Evolutionary conservation across 345 rosid species (phyloP), one percentile per base, ranked within the genome.

Genomic region (Eucalyptus sp.): DNA sequence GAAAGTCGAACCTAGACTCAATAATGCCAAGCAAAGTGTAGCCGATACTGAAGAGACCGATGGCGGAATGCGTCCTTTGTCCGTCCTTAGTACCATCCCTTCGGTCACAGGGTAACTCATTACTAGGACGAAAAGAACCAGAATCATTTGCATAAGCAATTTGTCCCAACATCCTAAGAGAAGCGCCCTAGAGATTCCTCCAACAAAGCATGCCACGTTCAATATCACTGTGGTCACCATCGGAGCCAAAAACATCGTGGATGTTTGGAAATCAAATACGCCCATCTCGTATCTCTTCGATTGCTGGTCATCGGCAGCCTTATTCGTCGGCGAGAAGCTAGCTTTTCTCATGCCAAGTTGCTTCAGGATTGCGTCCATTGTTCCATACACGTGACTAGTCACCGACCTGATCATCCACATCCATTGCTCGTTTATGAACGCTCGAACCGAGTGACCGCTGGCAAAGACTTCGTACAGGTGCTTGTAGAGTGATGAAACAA

Each of bases 321-420:
- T 93, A 44, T 91, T 91, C 5, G 96, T 91, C 3, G 94, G 93
- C 83, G 88, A 24, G 89, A 94, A 94, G 86, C 89, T 92, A 14
- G 93, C 92, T 89, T 94, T 79, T 14, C 83, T 90, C 50, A 92
- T 15, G 29, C 93, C 91, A 13, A 92, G 50, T 83, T 76, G 88
- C 43, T 90, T 87, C 90, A 89, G 46, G 20, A 90, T n/a, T 7
- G 90, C 93, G n/a, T 93, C 90, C 68, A 93, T 76, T 16, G 71
- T 87, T 62, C 93, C 94, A 48, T 91, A 91, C 6, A 86, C 29
- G 10, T 56, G 41, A 25, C 76, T 20, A 12, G 96, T 91, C 5
- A 92, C 90, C 20, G 92, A 41, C 68, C 87, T 92, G 8, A 94
- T 92, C 93, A 93, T 92, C 95, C 94, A 93, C 43, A 88, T 87